phyloP scores from a whole-genome alignment of 345 rosid genomes.

The Gossypium longicalyx region DNA sequence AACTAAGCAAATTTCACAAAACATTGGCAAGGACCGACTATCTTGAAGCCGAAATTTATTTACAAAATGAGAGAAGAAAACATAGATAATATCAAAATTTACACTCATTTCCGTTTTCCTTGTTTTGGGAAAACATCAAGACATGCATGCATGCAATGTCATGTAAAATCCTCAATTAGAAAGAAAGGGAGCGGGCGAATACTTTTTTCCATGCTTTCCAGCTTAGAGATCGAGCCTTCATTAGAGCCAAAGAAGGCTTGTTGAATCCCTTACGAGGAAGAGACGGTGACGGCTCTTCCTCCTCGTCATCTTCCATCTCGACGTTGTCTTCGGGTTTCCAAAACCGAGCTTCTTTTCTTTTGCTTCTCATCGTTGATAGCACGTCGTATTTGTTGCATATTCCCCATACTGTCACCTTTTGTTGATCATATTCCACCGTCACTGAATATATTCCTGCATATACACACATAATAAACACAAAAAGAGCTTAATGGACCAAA shows the following conservation, averaged over 20 bases:
- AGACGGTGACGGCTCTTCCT: not conserved
- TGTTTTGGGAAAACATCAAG: not conserved
- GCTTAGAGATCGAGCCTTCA: conserved; percentile 52
- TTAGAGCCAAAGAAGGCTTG: conserved; percentile 33
- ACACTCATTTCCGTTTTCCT: not conserved
- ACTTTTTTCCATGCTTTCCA: conserved; percentile 58
- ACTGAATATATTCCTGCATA: conserved; percentile 72
- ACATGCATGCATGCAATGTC: not conserved
- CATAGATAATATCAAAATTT: not conserved
- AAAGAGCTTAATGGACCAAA: not conserved
- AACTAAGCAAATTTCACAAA: too few species aligned
- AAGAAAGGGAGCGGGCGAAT: conserved; percentile 35
- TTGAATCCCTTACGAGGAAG: not conserved
- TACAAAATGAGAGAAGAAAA: not conserved
- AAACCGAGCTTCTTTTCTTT: conserved; percentile 74
- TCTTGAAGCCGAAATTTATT: not conserved
- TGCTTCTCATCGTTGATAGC: conserved; percentile 49
- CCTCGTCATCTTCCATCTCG: conserved; percentile 24
- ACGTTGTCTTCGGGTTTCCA: conserved; percentile 55
- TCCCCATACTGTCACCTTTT: conserved; percentile 88
- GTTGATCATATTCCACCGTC: conserved; percentile 57
- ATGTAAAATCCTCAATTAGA: not conserved
- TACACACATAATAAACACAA: not conserved
- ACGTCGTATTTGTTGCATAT: conserved; percentile 79
- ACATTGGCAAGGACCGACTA: too few species aligned